phyloP scores from a whole-genome alignment of 768 basidiomycete genomes.

The Pleurotus salmoneostramineus region DNA sequence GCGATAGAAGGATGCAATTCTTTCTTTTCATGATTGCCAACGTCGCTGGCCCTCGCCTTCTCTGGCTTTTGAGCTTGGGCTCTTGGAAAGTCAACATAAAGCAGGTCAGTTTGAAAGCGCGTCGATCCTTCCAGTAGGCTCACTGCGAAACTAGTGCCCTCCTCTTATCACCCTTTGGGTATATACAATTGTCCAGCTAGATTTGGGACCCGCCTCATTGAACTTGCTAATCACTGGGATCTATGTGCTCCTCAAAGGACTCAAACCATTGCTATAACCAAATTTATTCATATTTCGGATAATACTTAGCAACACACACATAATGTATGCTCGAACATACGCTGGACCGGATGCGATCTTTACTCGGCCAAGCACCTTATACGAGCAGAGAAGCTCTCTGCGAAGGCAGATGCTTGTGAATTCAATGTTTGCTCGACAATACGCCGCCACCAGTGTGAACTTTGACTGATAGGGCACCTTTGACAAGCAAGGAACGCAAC shows the following conservation, averaged over 20 bases:
- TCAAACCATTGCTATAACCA: slow-evolving; percentile 28
- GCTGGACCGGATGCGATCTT: neutral
- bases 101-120: slow-evolving; percentile 44
- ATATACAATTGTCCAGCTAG: slow-evolving; percentile 67
- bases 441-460: slow-evolving; percentile 63
- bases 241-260: slow-evolving; percentile 61
- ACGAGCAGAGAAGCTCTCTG: neutral
- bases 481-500: slow-evolving; percentile 47
- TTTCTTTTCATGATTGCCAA: slow-evolving; percentile 57
- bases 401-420: slow-evolving; percentile 10
- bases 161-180: slow-evolving; percentile 79
- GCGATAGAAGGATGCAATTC: slow-evolving; percentile 45
- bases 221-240: slow-evolving; percentile 48
- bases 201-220: slow-evolving; percentile 56
- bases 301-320: no score
- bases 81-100: slow-evolving; percentile 70
- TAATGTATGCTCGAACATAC: slow-evolving; percentile 10
- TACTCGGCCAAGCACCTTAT: neutral
- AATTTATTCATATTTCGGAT: neutral
- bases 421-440: slow-evolving; percentile 70
- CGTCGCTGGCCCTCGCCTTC: slow-evolving; percentile 56
- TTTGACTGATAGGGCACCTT: slow-evolving; percentile 73
- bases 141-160: slow-evolving; percentile 47
- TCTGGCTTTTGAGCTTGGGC: slow-evolving; percentile 68
- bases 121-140: neutral